Conservation (phyloP, 2,329 filamentous ascomycete genomes). For the Xylaria sp. region DNA sequence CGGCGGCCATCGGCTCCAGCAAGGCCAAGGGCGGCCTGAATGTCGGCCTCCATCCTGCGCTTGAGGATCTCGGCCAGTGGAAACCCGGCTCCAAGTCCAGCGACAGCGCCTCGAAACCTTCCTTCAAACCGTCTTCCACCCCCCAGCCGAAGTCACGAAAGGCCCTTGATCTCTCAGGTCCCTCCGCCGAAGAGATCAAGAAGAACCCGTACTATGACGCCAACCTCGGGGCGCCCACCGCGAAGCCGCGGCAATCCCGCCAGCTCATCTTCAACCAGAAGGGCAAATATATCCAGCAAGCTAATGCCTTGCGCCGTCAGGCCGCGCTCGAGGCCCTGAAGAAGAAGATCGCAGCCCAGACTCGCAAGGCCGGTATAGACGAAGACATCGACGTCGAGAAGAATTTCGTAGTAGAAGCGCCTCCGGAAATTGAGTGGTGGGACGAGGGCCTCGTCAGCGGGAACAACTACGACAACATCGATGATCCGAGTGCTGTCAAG, state of each 20-base stretch:
- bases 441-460: conserved; percentile 87
- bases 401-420: conserved; percentile 83
- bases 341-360: conserved; percentile 86
- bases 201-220: conserved; percentile 86
- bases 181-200: conserved; percentile 50
- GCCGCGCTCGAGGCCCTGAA: conserved; percentile 94
- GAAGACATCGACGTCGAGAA: conserved; percentile 91
- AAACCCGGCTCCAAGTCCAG: conserved; percentile 44
- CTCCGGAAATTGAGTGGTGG: conserved; percentile 96
- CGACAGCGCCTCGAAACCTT: conserved; percentile 58
- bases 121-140: conserved; percentile 29
- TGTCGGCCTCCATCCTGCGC: conserved; percentile 74
- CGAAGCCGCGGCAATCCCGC: conserved; percentile 75
- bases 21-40: conserved; percentile 65
- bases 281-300: conserved; percentile 97
- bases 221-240: conserved; percentile 68
- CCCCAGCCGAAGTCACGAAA: conserved; percentile 52
- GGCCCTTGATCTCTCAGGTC: conserved; percentile 47
- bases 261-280: conserved; percentile 92
- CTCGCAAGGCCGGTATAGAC: conserved; percentile 91
- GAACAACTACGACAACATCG: conserved; percentile 77
- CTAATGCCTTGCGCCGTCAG: conserved; percentile 86
- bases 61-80: conserved; percentile 59
- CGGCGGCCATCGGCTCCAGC: conserved; percentile 73
- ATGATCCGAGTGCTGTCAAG: conserved; percentile 74